Conservation (phyloP, 176 grass and related monocot species). For the Zoysia pacifica region DNA sequence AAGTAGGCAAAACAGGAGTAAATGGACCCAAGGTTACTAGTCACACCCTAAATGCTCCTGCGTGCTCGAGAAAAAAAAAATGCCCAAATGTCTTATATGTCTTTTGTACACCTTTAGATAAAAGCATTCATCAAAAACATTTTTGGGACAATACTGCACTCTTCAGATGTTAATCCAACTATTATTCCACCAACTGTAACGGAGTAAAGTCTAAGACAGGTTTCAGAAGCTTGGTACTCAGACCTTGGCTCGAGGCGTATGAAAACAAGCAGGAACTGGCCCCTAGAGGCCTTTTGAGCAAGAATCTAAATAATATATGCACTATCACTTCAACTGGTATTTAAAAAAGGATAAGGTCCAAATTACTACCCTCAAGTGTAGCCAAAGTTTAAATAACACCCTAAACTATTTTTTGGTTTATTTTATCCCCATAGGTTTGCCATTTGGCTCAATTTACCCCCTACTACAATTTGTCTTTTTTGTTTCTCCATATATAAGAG, state of each 20-base stretch:
- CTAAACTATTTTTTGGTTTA: no score
- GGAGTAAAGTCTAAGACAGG: not conserved
- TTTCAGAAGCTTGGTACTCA: not conserved
- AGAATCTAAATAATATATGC: not conserved
- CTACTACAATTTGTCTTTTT: no score
- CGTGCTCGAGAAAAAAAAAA: no score
- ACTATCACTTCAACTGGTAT: not conserved
- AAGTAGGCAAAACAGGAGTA: not conserved
- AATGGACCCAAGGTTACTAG: not conserved
- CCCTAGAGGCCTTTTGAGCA: not conserved
- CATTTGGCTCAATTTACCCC: no score
- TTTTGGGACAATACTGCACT: not conserved
- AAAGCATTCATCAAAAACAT: not conserved
- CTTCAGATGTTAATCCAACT: conserved; percentile 3
- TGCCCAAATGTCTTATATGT: not conserved
- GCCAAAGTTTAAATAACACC: no score
- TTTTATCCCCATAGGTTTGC: no score
- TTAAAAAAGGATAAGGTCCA: no score
- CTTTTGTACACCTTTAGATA: not conserved
- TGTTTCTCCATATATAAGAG: no score
- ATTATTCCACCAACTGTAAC: not conserved
- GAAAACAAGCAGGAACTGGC: not conserved
- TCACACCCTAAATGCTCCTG: not conserved
- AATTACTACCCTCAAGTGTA: no score
- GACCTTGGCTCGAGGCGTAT: not conserved